Conservation (phyloP, 139 green algal genomes). For the Micromonas pusilla region DNA sequence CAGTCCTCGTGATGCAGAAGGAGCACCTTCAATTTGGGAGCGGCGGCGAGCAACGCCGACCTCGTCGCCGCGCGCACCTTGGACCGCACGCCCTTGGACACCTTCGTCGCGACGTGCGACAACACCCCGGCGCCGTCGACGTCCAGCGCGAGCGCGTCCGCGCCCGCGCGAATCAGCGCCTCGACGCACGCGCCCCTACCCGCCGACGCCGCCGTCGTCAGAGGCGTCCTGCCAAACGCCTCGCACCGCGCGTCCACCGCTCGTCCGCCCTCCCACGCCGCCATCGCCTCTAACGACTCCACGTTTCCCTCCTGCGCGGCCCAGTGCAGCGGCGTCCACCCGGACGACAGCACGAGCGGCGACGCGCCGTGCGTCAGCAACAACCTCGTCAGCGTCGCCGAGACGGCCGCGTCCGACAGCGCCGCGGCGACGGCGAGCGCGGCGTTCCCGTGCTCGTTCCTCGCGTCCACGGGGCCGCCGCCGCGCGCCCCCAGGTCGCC, state of each 20-base stretch:
- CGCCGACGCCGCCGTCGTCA: not conserved
- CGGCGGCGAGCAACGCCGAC: not conserved
- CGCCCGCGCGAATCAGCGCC: not conserved
- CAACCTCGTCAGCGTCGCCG: not conserved
- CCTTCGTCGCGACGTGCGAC: not conserved
- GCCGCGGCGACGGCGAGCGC: conserved; percentile 3
- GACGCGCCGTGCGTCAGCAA: not conserved
- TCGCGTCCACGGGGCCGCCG: not conserved
- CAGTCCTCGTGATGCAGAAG: conserved; percentile 18
- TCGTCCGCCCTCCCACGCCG: not conserved
- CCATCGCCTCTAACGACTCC: not conserved
- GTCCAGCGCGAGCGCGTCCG: not conserved
- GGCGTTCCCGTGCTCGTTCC: conserved; percentile 20
- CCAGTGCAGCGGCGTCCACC: conserved; percentile 15
- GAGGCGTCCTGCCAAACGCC: not conserved
- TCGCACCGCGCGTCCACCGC: not conserved
- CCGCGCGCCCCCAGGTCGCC: not conserved
- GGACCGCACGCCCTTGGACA: not conserved
- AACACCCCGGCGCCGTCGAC: not conserved
- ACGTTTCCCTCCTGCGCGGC: not conserved
- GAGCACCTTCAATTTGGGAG: not conserved
- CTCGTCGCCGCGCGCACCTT: not conserved
- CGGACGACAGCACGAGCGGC: not conserved
- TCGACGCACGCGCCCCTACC: not conserved
- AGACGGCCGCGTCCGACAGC: not conserved